Base-by-base conservation (phyloP, 2,329 filamentous ascomycete species). In the Aurifilum marmelostoma region DNA sequence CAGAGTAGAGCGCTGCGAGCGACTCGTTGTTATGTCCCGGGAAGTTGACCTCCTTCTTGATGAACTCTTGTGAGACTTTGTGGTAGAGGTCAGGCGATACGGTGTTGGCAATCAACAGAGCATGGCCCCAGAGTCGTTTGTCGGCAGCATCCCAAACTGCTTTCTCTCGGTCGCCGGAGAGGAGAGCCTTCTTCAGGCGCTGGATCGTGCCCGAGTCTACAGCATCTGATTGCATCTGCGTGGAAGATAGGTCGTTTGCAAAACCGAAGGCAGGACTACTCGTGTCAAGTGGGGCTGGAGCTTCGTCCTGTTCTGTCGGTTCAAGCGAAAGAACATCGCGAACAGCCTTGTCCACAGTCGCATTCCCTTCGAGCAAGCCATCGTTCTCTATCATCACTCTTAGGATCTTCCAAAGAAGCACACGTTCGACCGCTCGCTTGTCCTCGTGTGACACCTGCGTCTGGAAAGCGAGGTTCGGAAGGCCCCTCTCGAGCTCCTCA, bases 101-200 rank as follows among this genome's bases (percentile, higher is more conserved):
- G 0, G 89, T 89, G 71, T 89, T 87, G 1, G 96, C 91, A 47
- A 99, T 91, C 27, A 99, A 84, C 86, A 99, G 92, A 3, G 96
- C 97, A 78, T 99, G 97, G 2, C 93, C 96, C 97, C 97, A 99
- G 2, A 99, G 83, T 63, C 94, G 89, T 78, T 94, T 94, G 78
- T 99, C 96, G 41, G 94, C 95, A 5, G 96, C 94, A 72, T 91
- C 86, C 95, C 95, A 98, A 0, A 97, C 92, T 6, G 96, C 96
- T 73, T 94, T 93, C 76, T 97, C 94, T 29, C 94, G 88, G 61
- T 98, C 91, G 12, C 97, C 96, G 67, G 88, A 83, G 11, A 97
- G 84, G 5, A 99, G 85, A 74, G 89, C 85, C 60, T 85, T 89
- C 37, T 92, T 91, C 61, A 98, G 85, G 69, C 89, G 85, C 70